Conservation (phyloP, 495 filamentous ascomycete species). For the Trypethelium eluteriae region DNA sequence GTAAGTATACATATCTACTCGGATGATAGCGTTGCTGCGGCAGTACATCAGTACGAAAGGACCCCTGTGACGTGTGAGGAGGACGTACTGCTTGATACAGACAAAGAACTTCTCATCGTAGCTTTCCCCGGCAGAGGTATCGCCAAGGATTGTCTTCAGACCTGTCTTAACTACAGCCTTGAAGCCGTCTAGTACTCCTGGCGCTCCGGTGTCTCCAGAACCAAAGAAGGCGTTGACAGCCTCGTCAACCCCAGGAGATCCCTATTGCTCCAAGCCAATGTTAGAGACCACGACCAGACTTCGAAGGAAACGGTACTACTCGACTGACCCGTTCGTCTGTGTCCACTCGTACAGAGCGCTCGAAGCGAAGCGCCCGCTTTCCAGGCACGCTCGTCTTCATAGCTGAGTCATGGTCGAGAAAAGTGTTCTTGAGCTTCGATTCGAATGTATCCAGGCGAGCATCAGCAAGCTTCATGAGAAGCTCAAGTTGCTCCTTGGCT, state of each 20-base stretch:
- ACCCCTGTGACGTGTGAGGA: background rate
- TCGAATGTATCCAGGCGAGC: background rate
- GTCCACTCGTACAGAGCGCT: background rate
- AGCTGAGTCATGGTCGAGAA: background rate
- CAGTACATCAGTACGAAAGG: no score
- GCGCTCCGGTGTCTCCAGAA: background rate
- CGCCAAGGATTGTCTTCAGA: background rate
- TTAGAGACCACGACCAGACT: no score
- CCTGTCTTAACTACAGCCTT: background rate
- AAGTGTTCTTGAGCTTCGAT: background rate
- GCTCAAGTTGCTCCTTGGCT: background rate
- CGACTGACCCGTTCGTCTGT: background rate
- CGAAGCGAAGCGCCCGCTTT: background rate
- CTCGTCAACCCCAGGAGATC: background rate
- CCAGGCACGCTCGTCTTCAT: background rate
- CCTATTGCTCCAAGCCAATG: no score
- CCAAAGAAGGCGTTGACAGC: background rate
- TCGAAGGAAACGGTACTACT: background rate
- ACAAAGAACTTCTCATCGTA: background rate
- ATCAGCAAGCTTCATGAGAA: background rate
- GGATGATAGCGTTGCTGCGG: no score
- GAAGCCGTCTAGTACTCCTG: background rate
- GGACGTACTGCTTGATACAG: background rate
- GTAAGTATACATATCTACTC: no score
- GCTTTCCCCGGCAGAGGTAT: background rate